Base-by-base conservation (phyloP, 140 eudicot genomes). In the Stevia rebaudiana region DNA sequence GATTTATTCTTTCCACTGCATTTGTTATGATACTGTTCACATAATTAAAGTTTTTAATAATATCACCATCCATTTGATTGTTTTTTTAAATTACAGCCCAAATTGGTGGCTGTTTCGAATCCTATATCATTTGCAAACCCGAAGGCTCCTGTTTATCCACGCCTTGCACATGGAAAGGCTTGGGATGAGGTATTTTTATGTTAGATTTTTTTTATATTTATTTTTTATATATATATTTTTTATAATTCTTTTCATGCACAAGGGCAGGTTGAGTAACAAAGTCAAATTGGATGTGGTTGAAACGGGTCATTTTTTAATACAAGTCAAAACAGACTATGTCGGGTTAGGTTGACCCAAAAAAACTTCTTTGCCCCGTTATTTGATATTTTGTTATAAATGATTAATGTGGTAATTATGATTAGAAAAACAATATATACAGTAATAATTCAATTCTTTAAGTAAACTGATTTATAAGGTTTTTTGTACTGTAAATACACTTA, bases 121-220 rank as follows among this genome's bases (percentile, higher is more conserved):
- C 28, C 71, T 36, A 61, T 85, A 48, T 58, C 80, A 15, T 85
- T 85, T 69, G 74, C 73, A 5, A 85, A 85, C 79, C 94, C 94
- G 1, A 85, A 82, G 40, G 94, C 94, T 71, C 94, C 88, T 10
- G 71, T 85, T 24, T 85, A 82, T 74, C 88, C 88, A 17, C 80
- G 94, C 24, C 80, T 85, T 41, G 88, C 94, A 43, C 83, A 76
- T 6, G 88, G 94, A n/a, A 80, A 79, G 57, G 61, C 84, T 21
- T 85, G 86, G 89, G 75, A 85, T 53, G 79, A 73, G 61, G 89
- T 85, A 76, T 33, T 9, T 19, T 69, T 39, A 30, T n/a, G 24
- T 33, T 13, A 0, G 3, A 11, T 2, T 25, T 15, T 56, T 53
- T 13, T 28, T 12, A 13, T 31, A 1, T 28, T n/a, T n/a, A n/a